These are phyloP conservation scores for Trichoderma atrobrunneum DNA, from an alignment of 2,329 filamentous ascomycete genomes.

Conservation along the genomic window DNA sequence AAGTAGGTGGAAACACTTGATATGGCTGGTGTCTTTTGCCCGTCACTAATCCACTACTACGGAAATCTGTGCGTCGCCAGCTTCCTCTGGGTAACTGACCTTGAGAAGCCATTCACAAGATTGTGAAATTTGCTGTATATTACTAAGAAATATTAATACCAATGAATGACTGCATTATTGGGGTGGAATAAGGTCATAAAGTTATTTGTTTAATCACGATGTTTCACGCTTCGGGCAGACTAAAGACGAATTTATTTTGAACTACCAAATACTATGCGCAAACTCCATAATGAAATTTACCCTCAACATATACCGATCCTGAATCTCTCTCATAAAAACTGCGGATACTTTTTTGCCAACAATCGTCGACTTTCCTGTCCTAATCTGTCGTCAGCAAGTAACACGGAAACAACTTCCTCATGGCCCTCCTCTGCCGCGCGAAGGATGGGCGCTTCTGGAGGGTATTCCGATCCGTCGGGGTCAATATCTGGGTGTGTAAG, in stretches of 20 bases:
- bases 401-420: background rate
- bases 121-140: background rate
- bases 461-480: background rate
- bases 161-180: background rate
- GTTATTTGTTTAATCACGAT: background rate
- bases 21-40: background rate
- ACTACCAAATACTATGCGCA: background rate
- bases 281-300: background rate
- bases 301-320: background rate
- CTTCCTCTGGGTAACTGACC: background rate
- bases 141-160: background rate
- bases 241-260: background rate
- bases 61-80: background rate
- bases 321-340: background rate
- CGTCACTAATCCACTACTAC: background rate
- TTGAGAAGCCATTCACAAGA: background rate
- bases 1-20: background rate
- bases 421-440: background rate
- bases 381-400: background rate
- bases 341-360: background rate
- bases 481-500: background rate
- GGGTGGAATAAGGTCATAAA: background rate
- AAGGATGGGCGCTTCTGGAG: background rate
- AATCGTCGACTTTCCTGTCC: background rate
- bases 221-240: background rate